Conservation (phyloP, 2,329 filamentous ascomycete species). For the Juglanconis oblonga region DNA sequence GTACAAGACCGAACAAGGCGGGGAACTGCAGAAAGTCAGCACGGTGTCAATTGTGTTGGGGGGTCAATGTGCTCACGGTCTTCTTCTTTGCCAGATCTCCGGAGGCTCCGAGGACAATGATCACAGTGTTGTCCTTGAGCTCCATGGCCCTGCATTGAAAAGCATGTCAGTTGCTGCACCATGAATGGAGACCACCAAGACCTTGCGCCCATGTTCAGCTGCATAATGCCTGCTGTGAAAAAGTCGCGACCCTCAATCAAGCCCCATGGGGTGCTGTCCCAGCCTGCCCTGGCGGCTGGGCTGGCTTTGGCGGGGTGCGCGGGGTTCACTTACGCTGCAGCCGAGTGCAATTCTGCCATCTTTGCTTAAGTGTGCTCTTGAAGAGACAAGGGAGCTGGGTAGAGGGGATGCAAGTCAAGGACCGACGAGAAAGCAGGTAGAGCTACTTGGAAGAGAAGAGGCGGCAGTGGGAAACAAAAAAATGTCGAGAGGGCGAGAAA, state of each 20-base stretch:
- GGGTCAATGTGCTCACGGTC: slow-evolving; percentile 61
- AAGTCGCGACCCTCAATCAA: neutral
- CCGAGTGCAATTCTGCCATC: slow-evolving; percentile 28
- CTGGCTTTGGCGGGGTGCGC: slow-evolving; percentile 15
- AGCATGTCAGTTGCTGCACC: slow-evolving; percentile 30
- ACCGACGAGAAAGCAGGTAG: neutral
- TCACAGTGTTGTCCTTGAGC: slow-evolving; percentile 97
- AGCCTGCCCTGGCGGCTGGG: neutral
- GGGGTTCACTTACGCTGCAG: slow-evolving; percentile 28
- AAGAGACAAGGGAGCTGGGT: neutral
- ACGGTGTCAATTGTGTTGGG: slow-evolving; percentile 17
- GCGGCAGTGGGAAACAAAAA: slow-evolving; percentile 1
- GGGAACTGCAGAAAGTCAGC: slow-evolving; percentile 67
- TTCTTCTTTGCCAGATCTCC: slow-evolving; percentile 99
- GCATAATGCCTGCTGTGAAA: neutral
- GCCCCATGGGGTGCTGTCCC: neutral
- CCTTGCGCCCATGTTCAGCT: neutral
- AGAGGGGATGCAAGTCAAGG: slow-evolving; percentile 4
- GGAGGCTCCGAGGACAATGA: slow-evolving; percentile 93
- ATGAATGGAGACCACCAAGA: neutral
- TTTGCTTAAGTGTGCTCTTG: slow-evolving; percentile 24
- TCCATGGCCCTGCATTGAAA: slow-evolving; percentile 68
- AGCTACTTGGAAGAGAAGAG: neutral
- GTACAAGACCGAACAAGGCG: slow-evolving; percentile 92
- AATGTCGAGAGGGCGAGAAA: slow-evolving; percentile 11